Percentiles rank a stretch among this genome's conserved stretches.
Conservation (phyloP, 2,329 filamentous ascomycete species). For the Gremmenia infestans region DNA sequence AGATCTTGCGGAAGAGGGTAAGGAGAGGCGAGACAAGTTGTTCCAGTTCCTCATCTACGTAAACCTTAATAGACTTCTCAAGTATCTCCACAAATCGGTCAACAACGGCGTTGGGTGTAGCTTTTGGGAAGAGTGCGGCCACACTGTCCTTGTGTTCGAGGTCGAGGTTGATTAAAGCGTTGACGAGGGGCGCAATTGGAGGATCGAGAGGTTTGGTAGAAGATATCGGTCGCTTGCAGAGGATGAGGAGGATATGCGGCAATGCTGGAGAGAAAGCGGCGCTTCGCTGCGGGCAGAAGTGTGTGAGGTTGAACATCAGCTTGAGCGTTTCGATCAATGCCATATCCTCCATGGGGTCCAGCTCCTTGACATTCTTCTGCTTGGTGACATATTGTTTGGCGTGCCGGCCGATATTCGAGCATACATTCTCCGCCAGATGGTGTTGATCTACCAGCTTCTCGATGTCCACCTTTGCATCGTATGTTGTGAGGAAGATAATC, state of each 20-base stretch:
- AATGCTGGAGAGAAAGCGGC: conserved; percentile 63
- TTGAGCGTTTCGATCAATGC: conserved; percentile 81
- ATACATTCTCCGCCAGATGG: conserved; percentile 62
- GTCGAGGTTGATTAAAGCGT: conserved; percentile 76
- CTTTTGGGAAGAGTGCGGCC: conserved; percentile 58
- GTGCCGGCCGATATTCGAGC: conserved; percentile 66
- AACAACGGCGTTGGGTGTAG: conserved; percentile 53
- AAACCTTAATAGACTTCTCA: conserved; percentile 57
- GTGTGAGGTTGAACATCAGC: conserved; percentile 81
- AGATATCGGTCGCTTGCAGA: conserved; percentile 55
- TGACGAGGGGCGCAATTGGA: conserved; percentile 67
- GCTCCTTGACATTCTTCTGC: conserved; percentile 24
- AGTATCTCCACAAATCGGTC: conserved; percentile 67
- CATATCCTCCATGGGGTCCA: conserved; percentile 65
- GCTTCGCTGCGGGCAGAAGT: conserved; percentile 61
- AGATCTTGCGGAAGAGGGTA: conserved; percentile 67
- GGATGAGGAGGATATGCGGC: conserved; percentile 63
- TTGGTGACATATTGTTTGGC: conserved; percentile 45
- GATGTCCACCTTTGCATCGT: conserved; percentile 66
- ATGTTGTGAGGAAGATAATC: conserved; percentile 75
- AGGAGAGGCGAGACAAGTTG: conserved; percentile 65
- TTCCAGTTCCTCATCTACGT: conserved; percentile 68
- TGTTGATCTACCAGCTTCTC: conserved; percentile 60
- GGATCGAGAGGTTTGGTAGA: conserved; percentile 64
- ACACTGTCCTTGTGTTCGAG: conserved; percentile 47